A percentile compares a stretch with the other conserved stretches of the same genome.
phyloP scores from a whole-genome alignment of 768 basidiomycete genomes.

The Ramaria rubella region DNA sequence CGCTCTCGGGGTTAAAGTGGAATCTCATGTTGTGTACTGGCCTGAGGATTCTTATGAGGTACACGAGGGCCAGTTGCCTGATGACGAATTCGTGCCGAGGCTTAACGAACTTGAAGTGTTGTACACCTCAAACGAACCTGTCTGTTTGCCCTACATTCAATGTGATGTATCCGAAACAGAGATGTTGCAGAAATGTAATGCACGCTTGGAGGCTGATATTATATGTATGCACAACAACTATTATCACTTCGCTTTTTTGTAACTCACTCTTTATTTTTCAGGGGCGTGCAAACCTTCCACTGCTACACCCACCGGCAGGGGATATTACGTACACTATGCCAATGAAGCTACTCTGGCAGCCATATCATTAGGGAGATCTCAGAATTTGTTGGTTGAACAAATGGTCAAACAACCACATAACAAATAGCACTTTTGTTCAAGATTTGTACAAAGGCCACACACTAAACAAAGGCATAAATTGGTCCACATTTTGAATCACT shows the following conservation, averaged over 20 bases:
- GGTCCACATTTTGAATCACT: too few relatives aligned
- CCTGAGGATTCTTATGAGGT: not conserved
- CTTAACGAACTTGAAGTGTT: not conserved
- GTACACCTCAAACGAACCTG: not conserved
- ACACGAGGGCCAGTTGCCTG: not conserved
- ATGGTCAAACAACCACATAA: too few relatives aligned
- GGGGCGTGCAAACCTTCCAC: not conserved
- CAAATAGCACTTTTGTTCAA: too few relatives aligned
- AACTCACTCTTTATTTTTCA: not conserved
- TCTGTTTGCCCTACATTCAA: not conserved
- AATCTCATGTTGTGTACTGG: not conserved
- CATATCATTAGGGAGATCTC: too few relatives aligned
- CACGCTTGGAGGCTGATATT: not conserved
- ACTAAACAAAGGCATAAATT: too few relatives aligned
- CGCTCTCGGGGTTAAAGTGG: not conserved
- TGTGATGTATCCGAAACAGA: not conserved
- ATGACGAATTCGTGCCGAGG: slow-evolving; percentile 1
- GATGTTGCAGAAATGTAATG: not conserved
- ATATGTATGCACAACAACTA: not conserved
- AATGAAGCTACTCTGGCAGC: not conserved
- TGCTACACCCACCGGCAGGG: not conserved
- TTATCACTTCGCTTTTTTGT: not conserved
- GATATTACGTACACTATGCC: not conserved
- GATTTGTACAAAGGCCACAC: too few relatives aligned
- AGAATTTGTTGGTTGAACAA: too few relatives aligned